Evolutionary conservation across 257 asterid species (phyloP), one percentile per base, ranked within the genome.

Genomic region (Nicotiana obtusifolia): DNA sequence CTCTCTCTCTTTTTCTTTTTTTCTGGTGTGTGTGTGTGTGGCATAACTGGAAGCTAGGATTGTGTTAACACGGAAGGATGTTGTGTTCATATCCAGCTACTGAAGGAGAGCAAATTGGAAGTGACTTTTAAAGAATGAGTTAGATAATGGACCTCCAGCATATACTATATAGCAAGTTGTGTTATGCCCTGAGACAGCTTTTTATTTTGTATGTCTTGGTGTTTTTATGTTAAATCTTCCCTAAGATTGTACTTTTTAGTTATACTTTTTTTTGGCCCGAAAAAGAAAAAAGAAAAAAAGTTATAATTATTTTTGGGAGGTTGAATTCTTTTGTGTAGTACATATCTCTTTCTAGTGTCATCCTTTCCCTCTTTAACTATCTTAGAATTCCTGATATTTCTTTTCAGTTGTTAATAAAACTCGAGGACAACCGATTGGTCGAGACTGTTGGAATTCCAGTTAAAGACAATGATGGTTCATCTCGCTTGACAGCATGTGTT

Each of bases 361-460:
- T 73, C 15, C 26, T 73, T 73, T 35, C 60, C 22, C 61, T 22
- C 78, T 22, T 69, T 73, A 57, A 71, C 20, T 71, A 54, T 54
- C 82, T 62, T 77, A 44, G 8, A 53, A 16, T 30, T 60, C 75
- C 54, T 57, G 82, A 52, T 44, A 64, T 15, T 85, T 75, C 76
- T 41, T 81, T 86, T 86, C 93, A 95, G 99, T 87, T 95, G 88
- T 90, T 95, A 67, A 52, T 94, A 75, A 88, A 94, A 86, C 85
- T 94, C 83, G 96, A 88, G 75, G 98, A 95, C 82, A 93, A 90
- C 82, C 89, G 93, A 84, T 86, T 95, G 87, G 99, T 95, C 77
- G 99, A 95, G 87, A 95, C 98, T 77, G 99, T 95, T 82, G 99
- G 99, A 79, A 95, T 95, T 77, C 99, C 98, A 69, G 95, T 88